Base-by-base conservation (phyloP, 148 eudicot genomes). In the Mesembryanthemum crystallinum region DNA sequence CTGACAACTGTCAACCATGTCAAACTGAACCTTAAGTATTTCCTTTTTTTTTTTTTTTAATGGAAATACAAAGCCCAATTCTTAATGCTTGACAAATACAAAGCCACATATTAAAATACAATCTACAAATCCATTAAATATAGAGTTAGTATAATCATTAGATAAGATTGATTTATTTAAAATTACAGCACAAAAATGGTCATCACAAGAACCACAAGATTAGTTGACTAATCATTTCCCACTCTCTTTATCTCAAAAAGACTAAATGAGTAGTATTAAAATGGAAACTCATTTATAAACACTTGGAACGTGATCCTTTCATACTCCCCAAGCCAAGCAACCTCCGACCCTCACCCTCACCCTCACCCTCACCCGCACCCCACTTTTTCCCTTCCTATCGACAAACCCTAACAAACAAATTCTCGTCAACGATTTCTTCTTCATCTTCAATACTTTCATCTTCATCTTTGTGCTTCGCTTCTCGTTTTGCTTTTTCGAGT, bases 251-350 rank as follows among this genome's bases (percentile, higher is more conserved):
- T 64, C 68, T 64, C 45, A n/a, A 6, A 33, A 64, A 0, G 10
- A 8, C 24, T 15, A n/a, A n/a, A n/a, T n/a, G n/a, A n/a, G n/a
- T n/a, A n/a, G n/a, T 43, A 42, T 23, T 42, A 43, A 67, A 67
- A 11, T 42, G 23, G 28, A 43, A 67, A 67, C 71, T 43, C 28
- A 21, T 67, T 43, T 42, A 45, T 13, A 45, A 10, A 45, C 24
- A 20, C 43, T 15, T 37, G 24, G 8, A 43, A 67, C 71, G 54
- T 67, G 30, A 67, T 67, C 71, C 54, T 74, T 11, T 64, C 24
- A 54, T 49, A 45, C 68, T 73, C 61, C 68, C 68, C 77, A 64
- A 28, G 47, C 70, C 39, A 74, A 74, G 69, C 42, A 49, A 63
- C 51, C 77, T 64, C n/a, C n/a, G n/a, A n/a, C n/a, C 58, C 12